Evolutionary conservation across 2,329 filamentous ascomycete species (phyloP), one percentile per base, ranked within the genome.

Genomic region (Fusarium tjaetaba): DNA sequence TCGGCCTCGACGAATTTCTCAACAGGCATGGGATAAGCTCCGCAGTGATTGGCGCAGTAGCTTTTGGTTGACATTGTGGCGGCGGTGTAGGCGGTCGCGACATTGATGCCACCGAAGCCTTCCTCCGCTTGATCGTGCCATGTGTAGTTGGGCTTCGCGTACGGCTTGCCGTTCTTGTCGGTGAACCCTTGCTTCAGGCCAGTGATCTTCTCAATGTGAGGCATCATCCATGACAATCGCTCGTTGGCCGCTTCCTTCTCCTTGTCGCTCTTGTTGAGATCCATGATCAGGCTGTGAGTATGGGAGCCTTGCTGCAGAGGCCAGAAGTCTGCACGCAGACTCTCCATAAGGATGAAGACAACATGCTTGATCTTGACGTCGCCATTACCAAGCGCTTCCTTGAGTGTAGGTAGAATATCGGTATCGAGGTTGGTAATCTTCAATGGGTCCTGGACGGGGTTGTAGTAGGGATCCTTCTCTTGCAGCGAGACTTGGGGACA

Each of bases 11-110:
- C 78, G 43, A 86, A 85, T 71, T 84, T 84, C 65, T 86, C 84
- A 11, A 81, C 81, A 8, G 84, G 79, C 66, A 86, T 77, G 2
- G 85, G 84, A 4, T 79, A 81, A 39, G 84, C 75, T n/a, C 85
- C 85, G 55, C 85, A 86, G 43, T 85, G 76, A 28, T 82, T 84
- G 26, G 83, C 84, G 1, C 80, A 79, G 15, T 86, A 64, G 63
- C 83, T 85, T 73, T 86, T 86, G 41, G 85, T 78, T 0, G 85
- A 86, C 60, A 85, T 85, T 1, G 85, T 85, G 5, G 81, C 79
- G 4, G 82, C 79, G 4, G 85, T 85, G 60, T 82, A 81, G 11
- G 80, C 84, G 28, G 81, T 82, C 9, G 81, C 82, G 36, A 80
- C 79, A 43, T 81, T 85, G 69, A 86, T 80, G 11, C 85, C 85